Evolutionary conservation across 345 rosid species (phyloP).

Genomic region (Brassica juncea): DNA sequence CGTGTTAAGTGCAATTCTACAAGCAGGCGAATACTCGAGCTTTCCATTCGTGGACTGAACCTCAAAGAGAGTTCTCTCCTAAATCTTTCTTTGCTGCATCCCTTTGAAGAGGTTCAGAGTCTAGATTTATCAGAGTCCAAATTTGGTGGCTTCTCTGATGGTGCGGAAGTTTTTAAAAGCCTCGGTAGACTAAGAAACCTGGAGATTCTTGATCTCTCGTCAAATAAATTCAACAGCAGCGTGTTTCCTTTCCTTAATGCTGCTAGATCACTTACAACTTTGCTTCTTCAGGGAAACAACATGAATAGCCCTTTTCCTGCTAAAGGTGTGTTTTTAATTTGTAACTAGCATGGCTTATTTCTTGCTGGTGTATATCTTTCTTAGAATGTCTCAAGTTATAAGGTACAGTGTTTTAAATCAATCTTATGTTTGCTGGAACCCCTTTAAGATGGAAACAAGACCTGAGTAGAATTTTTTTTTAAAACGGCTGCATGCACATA

Average conservation of each 20-base stretch:
- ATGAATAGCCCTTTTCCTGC: background rate
- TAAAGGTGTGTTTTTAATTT: background rate
- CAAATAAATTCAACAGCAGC: background rate
- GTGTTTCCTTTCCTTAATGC: background rate
- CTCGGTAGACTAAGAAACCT: background rate
- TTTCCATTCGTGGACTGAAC: background rate
- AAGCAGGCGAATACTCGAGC: background rate
- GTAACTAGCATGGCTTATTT: background rate
- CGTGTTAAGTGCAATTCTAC: background rate
- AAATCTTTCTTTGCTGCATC: background rate
- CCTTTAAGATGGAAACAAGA: background rate
- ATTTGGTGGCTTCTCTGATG: background rate
- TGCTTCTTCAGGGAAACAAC: constrained; percentile 5
- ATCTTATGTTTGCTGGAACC: background rate
- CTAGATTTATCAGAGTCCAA: background rate
- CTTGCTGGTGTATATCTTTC: background rate
- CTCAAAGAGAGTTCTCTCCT: background rate
- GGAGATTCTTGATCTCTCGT: background rate
- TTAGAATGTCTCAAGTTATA: background rate
- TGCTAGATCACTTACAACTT: background rate
- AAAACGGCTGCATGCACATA: background rate
- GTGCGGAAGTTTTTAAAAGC: background rate
- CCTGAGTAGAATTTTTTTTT: background rate
- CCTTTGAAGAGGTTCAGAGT: background rate
- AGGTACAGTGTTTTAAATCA: background rate